Evolutionary conservation across 257 asterid species (phyloP).

Genomic region (Sherardia arvensis): DNA sequence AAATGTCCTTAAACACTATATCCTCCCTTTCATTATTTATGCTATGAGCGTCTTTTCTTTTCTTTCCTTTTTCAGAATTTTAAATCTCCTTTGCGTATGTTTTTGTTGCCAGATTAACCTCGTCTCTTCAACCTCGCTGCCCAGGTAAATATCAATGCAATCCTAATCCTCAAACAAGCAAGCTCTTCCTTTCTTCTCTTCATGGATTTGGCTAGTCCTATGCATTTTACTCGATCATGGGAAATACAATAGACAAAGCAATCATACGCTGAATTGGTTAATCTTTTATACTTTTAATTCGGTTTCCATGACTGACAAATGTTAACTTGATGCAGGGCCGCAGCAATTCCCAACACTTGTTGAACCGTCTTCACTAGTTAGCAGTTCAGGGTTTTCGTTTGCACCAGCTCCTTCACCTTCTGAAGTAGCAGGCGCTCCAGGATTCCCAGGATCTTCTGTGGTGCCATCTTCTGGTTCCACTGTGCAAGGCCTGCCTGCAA

Average conservation of each 20-base stretch:
- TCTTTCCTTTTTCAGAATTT: neutral
- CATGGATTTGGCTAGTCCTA: neutral
- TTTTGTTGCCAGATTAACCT: constrained; percentile 47
- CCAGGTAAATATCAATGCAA: constrained; percentile 51
- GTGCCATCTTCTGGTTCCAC: constrained; percentile 53
- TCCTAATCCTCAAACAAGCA: neutral
- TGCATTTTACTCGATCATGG: neutral
- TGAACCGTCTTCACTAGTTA: constrained; percentile 56
- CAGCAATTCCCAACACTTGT: constrained; percentile 69
- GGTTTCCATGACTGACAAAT: neutral
- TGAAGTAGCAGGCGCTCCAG: constrained; percentile 57
- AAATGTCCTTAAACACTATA: constrained; percentile 17
- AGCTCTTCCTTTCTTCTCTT: neutral
- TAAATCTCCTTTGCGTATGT: constrained; percentile 6
- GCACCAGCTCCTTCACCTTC: constrained; percentile 89
- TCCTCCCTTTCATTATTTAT: neutral
- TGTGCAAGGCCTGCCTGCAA: constrained; percentile 56
- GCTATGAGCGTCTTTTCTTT: neutral
- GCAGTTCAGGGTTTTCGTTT: constrained; percentile 34
- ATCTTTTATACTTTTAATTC: neutral
- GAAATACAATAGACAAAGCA: neutral
- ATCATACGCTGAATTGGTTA: too few relatives aligned
- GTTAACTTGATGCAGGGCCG: constrained; percentile 36
- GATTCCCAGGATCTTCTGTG: constrained; percentile 35
- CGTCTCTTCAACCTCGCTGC: constrained; percentile 86